Conservation (phyloP, 2,329 filamentous ascomycete species). For the Dryadomyces quercus-mongolicae region DNA sequence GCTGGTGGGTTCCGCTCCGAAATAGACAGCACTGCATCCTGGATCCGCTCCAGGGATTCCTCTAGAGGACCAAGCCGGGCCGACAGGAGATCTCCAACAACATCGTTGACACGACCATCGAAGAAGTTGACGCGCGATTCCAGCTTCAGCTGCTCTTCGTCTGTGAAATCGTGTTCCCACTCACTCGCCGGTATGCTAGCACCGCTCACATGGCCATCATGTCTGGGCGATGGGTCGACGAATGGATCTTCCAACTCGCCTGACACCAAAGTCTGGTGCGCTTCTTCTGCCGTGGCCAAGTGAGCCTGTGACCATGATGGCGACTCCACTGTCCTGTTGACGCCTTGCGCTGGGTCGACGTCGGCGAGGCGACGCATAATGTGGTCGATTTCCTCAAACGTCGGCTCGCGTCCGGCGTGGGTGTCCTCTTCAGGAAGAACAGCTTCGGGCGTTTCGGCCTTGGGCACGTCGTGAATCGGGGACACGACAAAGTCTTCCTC, state of each 20-base stretch:
- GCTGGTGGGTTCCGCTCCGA: slow-evolving; percentile 42
- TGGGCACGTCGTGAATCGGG: neutral
- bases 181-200: slow-evolving; percentile 65
- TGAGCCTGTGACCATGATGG: slow-evolving; percentile 32
- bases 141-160: slow-evolving; percentile 73
- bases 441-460: neutral
- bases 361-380: slow-evolving; percentile 80
- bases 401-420: slow-evolving; percentile 27
- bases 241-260: slow-evolving; percentile 53
- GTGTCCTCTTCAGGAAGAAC: slow-evolving; percentile 12
- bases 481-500: slow-evolving; percentile 8
- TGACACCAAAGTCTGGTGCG: slow-evolving; percentile 30
- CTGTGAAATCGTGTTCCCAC: slow-evolving; percentile 80
- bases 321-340: slow-evolving; percentile 46
- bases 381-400: slow-evolving; percentile 80
- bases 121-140: slow-evolving; percentile 77
- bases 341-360: slow-evolving; percentile 59
- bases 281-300: slow-evolving; percentile 21
- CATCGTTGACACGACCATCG: slow-evolving; percentile 75
- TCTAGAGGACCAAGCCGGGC: slow-evolving; percentile 72
- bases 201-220: slow-evolving; percentile 42
- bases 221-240: slow-evolving; percentile 35
- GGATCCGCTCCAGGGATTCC: slow-evolving; percentile 63
- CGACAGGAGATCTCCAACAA: slow-evolving; percentile 69
- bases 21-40: slow-evolving; percentile 48